Evolutionary conservation across 2,329 filamentous ascomycete genomes (phyloP).

Genomic region (Sporothrix pseudoabietina): DNA sequence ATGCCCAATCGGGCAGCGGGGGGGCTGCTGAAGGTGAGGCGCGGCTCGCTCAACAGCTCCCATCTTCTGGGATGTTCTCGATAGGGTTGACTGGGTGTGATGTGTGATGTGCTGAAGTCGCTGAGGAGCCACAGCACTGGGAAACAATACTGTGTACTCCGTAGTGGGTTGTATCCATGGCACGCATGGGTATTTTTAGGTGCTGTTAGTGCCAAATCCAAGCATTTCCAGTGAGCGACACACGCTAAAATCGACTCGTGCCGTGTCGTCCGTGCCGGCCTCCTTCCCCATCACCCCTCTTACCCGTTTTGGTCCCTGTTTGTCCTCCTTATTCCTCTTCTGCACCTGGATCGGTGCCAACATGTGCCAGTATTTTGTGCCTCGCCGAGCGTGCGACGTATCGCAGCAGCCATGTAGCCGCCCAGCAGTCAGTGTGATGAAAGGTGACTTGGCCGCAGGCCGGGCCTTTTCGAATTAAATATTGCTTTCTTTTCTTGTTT

Average conservation of each 20-base stretch:
- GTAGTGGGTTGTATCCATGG: neutral
- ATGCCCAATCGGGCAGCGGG: constrained; percentile 16
- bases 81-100: constrained; percentile 1
- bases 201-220: neutral
- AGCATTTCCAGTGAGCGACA: neutral
- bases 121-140: neutral
- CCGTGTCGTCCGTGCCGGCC: constrained; percentile 16
- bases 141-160: neutral
- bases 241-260: constrained; percentile 24
- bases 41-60: too few relatives aligned
- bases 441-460: constrained; percentile 12
- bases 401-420: constrained; percentile 24
- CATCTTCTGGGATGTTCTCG: neutral
- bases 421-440: constrained; percentile 17
- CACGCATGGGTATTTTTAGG: constrained; percentile 12
- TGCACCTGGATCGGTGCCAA: neutral
- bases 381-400: constrained; percentile 14
- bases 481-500: neutral
- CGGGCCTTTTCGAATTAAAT: neutral
- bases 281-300: neutral
- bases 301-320: neutral
- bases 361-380: neutral
- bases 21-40: neutral
- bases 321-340: neutral
- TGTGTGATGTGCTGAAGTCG: neutral